Evolutionary conservation across 2,329 filamentous ascomycete species (phyloP).

Genomic region (Didymella exigua): DNA sequence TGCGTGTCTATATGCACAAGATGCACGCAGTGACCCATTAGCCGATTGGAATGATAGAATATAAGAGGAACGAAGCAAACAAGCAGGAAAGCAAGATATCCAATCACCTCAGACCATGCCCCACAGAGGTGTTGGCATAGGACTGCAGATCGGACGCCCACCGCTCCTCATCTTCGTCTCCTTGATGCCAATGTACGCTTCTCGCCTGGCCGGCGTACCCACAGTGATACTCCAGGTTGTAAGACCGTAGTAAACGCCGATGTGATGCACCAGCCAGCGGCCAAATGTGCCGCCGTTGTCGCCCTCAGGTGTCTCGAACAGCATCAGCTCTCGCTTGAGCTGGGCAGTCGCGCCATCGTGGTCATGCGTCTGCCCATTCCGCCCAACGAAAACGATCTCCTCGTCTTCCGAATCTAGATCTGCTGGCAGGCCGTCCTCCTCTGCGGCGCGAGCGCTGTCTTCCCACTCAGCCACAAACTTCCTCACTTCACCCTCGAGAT

Average conservation of each 20-base stretch:
- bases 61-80: neutral
- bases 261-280: slow-evolving; percentile 90
- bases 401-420: slow-evolving; percentile 71
- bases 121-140: slow-evolving; percentile 46
- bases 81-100: neutral
- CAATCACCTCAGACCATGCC: slow-evolving; percentile 36
- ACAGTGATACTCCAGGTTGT: slow-evolving; percentile 80
- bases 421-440: slow-evolving; percentile 51
- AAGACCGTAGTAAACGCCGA: slow-evolving; percentile 90
- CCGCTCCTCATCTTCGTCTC: slow-evolving; percentile 48
- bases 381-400: slow-evolving; percentile 88
- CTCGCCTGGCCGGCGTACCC: slow-evolving; percentile 71
- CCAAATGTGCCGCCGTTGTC: slow-evolving; percentile 82
- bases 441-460: slow-evolving; percentile 57
- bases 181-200: slow-evolving; percentile 82
- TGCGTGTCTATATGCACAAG: slow-evolving; percentile 4
- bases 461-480: slow-evolving; percentile 71
- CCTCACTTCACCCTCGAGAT: slow-evolving; percentile 83
- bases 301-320: slow-evolving; percentile 79
- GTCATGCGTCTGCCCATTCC: slow-evolving; percentile 68
- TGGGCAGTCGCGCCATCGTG: slow-evolving; percentile 58
- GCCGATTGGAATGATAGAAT: neutral
- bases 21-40: neutral
- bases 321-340: slow-evolving; percentile 67
- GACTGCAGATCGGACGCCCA: slow-evolving; percentile 20